phyloP scores from a whole-genome alignment of 495 filamentous ascomycete species.

The Terfezia boudieri region DNA sequence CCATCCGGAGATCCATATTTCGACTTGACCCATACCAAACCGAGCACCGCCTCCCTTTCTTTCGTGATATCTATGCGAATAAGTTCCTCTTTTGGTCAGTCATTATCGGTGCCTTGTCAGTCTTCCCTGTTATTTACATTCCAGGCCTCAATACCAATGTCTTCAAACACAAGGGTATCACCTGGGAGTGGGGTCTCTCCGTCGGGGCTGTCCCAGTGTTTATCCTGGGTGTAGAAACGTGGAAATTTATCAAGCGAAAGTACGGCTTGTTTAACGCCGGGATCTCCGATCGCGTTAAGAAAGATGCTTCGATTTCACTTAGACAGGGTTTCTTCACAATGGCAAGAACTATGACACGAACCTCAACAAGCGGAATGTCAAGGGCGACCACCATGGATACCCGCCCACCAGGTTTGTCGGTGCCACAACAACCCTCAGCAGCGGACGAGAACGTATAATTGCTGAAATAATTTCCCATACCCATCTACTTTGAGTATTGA shows the following conservation, averaged over 20 bases:
- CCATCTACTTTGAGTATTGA: no score
- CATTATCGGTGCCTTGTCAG: constrained; percentile 37
- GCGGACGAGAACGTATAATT: no score
- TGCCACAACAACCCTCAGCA: not conserved
- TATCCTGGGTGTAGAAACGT: constrained; percentile 34
- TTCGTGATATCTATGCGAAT: constrained; percentile 39
- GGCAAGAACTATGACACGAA: constrained; percentile 18
- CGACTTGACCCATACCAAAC: constrained; percentile 33
- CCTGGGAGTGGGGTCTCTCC: constrained; percentile 43
- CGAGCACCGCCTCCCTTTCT: constrained; percentile 27
- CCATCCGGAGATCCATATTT: constrained; percentile 39
- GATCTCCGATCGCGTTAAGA: constrained; percentile 17
- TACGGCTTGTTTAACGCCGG: constrained; percentile 18
- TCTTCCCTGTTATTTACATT: constrained; percentile 50
- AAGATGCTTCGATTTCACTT: constrained; percentile 18
- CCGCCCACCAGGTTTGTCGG: not conserved
- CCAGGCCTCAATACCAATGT: constrained; percentile 41
- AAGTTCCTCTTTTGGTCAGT: constrained; percentile 50
- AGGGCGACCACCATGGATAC: constrained; percentile 17
- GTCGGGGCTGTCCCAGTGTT: constrained; percentile 35
- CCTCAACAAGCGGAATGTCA: constrained; percentile 6
- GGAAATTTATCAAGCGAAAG: constrained; percentile 38
- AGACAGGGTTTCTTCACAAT: constrained; percentile 23
- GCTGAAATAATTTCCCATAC: no score
- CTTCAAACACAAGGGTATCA: constrained; percentile 45